Conservation (phyloP, 805 yeast genomes). For the Priceomyces carsonii region DNA sequence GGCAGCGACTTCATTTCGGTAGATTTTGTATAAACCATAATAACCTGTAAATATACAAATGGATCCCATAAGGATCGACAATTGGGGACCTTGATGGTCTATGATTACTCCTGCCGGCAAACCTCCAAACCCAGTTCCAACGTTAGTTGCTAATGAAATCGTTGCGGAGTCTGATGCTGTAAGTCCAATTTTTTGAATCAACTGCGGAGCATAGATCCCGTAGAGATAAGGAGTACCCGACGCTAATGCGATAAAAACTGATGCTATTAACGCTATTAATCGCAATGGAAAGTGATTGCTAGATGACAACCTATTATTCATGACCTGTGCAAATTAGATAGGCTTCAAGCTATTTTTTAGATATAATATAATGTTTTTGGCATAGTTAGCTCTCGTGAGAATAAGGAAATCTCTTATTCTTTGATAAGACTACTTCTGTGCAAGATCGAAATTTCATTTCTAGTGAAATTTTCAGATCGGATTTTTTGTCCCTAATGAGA, state of each 20-base stretch:
- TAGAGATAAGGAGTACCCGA: slow-evolving; percentile 77
- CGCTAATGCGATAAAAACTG: slow-evolving; percentile 57
- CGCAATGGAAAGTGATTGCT: slow-evolving; percentile 11
- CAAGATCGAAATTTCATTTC: no score
- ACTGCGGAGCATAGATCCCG: slow-evolving; percentile 76
- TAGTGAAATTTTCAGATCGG: no score
- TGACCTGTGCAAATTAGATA: not conserved
- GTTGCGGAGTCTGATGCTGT: slow-evolving; percentile 64
- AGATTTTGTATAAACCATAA: slow-evolving; percentile 49
- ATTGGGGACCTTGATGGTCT: slow-evolving; percentile 58
- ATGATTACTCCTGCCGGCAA: slow-evolving; percentile 69
- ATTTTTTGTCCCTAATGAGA: no score
- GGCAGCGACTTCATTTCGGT: slow-evolving; percentile 37
- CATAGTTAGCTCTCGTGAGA: no score
- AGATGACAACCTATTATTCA: no score
- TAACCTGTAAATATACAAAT: slow-evolving; percentile 56
- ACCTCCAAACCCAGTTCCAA: slow-evolving; percentile 72
- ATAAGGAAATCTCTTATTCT: no score
- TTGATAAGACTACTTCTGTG: no score
- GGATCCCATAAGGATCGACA: slow-evolving; percentile 57
- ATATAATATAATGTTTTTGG: no score
- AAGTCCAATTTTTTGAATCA: slow-evolving; percentile 55
- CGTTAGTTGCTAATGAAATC: slow-evolving; percentile 58
- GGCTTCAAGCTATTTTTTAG: not conserved
- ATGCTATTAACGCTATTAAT: slow-evolving; percentile 27